Conservation (phyloP, 495 filamentous ascomycete genomes). For the Lentithecium fluviatile region DNA sequence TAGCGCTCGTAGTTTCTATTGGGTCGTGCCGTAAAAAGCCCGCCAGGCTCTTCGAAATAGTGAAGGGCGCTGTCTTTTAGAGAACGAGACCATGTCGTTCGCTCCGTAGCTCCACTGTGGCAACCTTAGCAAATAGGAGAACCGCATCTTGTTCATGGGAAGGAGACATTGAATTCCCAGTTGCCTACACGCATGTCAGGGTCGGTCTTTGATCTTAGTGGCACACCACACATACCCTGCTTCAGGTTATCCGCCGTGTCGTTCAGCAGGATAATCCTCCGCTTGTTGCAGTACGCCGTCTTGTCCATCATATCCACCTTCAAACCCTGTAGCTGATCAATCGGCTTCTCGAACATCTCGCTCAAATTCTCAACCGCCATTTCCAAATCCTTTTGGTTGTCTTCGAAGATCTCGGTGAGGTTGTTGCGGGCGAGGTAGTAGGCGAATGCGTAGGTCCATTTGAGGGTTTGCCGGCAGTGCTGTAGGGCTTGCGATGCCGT, state of each 20-base stretch:
- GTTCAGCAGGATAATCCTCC: constrained; percentile 81
- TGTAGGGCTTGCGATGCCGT: constrained; percentile 91
- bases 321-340: constrained; percentile 73
- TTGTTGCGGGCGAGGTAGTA: constrained; percentile 96
- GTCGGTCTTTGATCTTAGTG: neutral
- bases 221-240: constrained; percentile 77
- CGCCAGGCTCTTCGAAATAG: no score
- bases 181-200: constrained; percentile 29
- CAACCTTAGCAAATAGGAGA: no score
- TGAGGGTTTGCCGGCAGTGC: constrained; percentile 92
- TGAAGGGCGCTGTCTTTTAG: no score
- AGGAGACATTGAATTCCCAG: constrained; percentile 45
- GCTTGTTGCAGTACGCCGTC: constrained; percentile 91
- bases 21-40: no score
- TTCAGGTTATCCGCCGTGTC: constrained; percentile 90
- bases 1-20: no score
- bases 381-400: constrained; percentile 97
- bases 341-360: constrained; percentile 97
- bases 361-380: constrained; percentile 92
- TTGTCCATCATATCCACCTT: constrained; percentile 99
- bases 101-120: no score
- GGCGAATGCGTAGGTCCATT: constrained; percentile 99
- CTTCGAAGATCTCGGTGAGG: constrained; percentile 94
- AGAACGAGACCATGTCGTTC: neutral
- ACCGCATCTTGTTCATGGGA: constrained; percentile 5